Evolutionary conservation across 352 stramenopile species (phyloP).

Genomic region (Phytophthora melonis): DNA sequence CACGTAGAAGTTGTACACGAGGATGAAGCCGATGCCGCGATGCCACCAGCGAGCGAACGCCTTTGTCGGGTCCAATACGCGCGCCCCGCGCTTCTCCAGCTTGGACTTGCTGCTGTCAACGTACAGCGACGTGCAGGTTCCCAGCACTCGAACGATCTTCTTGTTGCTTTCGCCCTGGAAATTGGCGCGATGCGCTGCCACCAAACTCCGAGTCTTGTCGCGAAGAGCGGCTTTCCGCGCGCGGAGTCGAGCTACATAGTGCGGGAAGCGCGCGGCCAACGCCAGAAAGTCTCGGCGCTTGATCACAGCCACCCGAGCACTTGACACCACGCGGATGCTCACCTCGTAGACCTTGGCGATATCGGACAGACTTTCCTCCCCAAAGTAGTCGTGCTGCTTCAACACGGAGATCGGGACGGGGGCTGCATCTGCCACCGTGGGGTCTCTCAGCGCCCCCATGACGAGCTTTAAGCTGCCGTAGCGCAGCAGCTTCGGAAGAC

Average conservation of each 20-base stretch:
- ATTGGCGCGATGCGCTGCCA: slow-evolving; percentile 46
- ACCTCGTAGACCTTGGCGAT: slow-evolving; percentile 51
- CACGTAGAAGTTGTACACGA: slow-evolving; percentile 65
- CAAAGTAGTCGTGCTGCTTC: slow-evolving; percentile 65
- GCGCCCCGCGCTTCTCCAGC: slow-evolving; percentile 32
- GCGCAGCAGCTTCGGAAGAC: slow-evolving; percentile 21
- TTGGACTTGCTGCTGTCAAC: slow-evolving; percentile 48
- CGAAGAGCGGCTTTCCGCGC: slow-evolving; percentile 32
- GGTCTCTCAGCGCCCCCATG: slow-evolving; percentile 18
- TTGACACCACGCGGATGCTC: slow-evolving; percentile 65
- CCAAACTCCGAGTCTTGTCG: slow-evolving; percentile 20
- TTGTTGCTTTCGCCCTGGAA: slow-evolving; percentile 51
- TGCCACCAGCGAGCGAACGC: slow-evolving; percentile 66
- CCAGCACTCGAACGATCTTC: slow-evolving; percentile 57
- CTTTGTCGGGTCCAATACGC: slow-evolving; percentile 56
- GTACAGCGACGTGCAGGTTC: slow-evolving; percentile 56
- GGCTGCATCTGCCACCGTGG: slow-evolving; percentile 18
- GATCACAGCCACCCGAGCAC: slow-evolving; percentile 57
- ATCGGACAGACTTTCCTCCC: slow-evolving; percentile 61
- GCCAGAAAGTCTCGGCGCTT: slow-evolving; percentile 48
- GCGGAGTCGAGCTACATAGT: slow-evolving; percentile 37
- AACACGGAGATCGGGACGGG: slow-evolving; percentile 57
- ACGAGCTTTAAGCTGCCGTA: slow-evolving; percentile 33
- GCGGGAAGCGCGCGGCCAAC: slow-evolving; percentile 50
- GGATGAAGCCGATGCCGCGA: slow-evolving; percentile 52